phyloP scores from a whole-genome alignment of 441 rosid genomes.

The Erysimum cheiri region DNA sequence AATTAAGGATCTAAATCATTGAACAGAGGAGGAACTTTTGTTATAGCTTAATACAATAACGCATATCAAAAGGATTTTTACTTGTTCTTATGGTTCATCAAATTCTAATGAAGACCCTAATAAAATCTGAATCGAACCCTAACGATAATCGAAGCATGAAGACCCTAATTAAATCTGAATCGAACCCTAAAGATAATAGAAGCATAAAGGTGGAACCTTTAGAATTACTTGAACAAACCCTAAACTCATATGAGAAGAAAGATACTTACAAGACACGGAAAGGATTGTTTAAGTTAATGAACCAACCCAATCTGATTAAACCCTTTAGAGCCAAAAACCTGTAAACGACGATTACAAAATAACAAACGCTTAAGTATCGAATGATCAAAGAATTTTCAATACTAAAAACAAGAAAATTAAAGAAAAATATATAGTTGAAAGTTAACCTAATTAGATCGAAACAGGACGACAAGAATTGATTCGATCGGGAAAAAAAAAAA shows the following conservation, averaged over 20 bases:
- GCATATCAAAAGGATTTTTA: no score
- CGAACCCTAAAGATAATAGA: neutral
- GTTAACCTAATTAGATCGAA: neutral
- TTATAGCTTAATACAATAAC: no score
- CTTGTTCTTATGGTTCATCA: no score
- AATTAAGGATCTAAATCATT: no score
- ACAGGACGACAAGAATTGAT: neutral
- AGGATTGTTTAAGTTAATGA: conserved; percentile 1
- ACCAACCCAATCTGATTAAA: neutral
- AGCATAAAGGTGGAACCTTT: neutral
- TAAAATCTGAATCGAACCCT: no score
- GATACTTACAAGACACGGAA: conserved; percentile 6
- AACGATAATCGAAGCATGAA: no score
- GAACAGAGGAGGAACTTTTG: no score
- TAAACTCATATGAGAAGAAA: neutral
- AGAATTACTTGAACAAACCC: conserved; percentile 1
- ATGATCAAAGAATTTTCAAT: neutral
- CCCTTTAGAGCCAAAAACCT: conserved; percentile 9
- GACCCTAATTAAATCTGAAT: no score
- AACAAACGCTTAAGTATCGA: neutral
- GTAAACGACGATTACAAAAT: neutral
- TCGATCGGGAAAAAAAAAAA: neutral
- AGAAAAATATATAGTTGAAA: neutral
- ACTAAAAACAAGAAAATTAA: neutral
- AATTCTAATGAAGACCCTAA: no score